Percentiles rank a stretch among this genome's conserved stretches.
These are phyloP conservation scores for Aspergillus luchuensis DNA, from an alignment of 2,329 filamentous ascomycete genomes.

Conservation along the genomic window DNA sequence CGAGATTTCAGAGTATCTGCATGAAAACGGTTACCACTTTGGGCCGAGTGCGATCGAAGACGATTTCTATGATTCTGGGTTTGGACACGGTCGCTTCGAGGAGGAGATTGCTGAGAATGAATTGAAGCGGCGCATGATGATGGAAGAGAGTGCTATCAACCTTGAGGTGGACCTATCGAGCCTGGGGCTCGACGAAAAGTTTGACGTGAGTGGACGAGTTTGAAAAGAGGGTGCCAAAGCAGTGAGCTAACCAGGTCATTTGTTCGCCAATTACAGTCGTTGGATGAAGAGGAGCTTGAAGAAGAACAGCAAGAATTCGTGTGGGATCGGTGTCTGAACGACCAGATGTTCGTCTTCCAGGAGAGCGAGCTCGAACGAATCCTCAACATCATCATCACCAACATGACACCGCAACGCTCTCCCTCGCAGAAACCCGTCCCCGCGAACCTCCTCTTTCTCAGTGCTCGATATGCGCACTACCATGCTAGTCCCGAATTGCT, in stretches of 20 bases:
- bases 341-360: conserved; percentile 99
- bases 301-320: conserved; percentile 94
- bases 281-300: conserved; percentile 82
- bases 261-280: conserved; percentile 39
- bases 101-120: conserved; percentile 97
- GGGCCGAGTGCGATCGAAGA: conserved; percentile 53
- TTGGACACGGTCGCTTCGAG: conserved; percentile 91
- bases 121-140: conserved; percentile 87
- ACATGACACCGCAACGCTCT: conserved; percentile 94
- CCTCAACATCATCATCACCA: conserved; percentile 92
- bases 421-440: conserved; percentile 97
- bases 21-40: conserved; percentile 83
- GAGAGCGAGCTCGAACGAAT: conserved; percentile 90
- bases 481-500: conserved; percentile 86
- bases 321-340: conserved; percentile 90
- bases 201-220: conserved; percentile 65
- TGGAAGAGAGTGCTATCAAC: conserved; percentile 98
- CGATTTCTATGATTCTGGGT: conserved; percentile 92
- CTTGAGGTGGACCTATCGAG: conserved; percentile 95
- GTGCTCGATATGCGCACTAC: conserved; percentile 94
- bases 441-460: conserved; percentile 94
- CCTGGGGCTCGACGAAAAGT: conserved; percentile 91
- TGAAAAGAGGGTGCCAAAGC: background rate
- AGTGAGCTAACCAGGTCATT: background rate
- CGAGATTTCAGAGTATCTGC: conserved; percentile 93